Base-by-base conservation (phyloP, 805 yeast genomes). In the Candida chauliodis region DNA sequence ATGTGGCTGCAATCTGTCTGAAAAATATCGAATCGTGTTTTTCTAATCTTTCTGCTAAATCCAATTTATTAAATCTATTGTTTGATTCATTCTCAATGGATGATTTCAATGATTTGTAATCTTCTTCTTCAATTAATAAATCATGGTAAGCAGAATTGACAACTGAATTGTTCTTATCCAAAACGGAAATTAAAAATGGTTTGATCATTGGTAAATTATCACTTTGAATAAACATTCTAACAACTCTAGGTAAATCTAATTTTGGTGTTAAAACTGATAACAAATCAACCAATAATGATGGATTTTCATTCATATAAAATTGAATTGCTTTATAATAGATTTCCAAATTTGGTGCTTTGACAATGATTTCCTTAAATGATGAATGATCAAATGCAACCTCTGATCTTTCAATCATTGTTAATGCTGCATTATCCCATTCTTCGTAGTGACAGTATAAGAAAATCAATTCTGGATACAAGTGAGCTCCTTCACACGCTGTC, bases 351-450 rank as follows among this genome's bases (percentile, higher is more conserved):
- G 96, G 84, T 45, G 90, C 97, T 72, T 93, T 93, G 45, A 87
- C 95, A 45, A 93, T 73, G 34, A 93, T 82, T 57, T 93, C 98
- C 71, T 93, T 93, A 75, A 93, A 93, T 30, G 95, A 84, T 21
- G 80, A 68, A 60, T 93, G 99, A 52, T 93, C 98, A 55, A 91
- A 90, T 13, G 96, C 89, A 50, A 84, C 84, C 44, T 95, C 87
- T 3, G 95, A 83, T 58, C 81, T 88, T 61, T 93, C 97, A 73
- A 93, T 93, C 90, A 93, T 87, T 11, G 96, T 81, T 58, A 93
- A 75, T 24, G 96, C 89, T 44, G 99, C 99, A 63, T 93, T 93
- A 63, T 93, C 99, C 95, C 96, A 93, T 69, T 93, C 99, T 59
- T 93, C 99, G 61, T 93, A 93, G 65, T 93, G 99, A 59, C 96